Evolutionary conservation across 78 protist species (phyloP), one percentile per base, ranked within the genome.

Genomic region (Speleostelium caveatum): DNA sequence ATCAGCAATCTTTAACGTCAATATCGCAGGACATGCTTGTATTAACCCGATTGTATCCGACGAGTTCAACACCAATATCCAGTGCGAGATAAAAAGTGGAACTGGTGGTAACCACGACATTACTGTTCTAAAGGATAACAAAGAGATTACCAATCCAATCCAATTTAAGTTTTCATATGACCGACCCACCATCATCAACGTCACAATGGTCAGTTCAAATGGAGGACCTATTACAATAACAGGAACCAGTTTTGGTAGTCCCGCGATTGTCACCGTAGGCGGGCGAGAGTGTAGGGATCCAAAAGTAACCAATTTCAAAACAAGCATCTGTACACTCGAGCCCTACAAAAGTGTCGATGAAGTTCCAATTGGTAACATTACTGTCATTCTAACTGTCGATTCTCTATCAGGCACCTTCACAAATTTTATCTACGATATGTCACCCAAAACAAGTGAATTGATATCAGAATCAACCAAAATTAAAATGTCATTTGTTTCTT

Each of bases 161-260:
- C 10, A 6, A 2, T 26, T 39, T 0, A n/a, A 56, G 22, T 60
- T 75, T 17, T 2, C 14, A 10, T 75, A 75, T 39, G 12, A 12
- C 36, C 28, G 26, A 6, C 85, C 85, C 2, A 60, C 53, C 1
- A 21, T 75, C 14, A 41, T 3, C 2, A 2, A 3, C 2, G 49
- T 59, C 1, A 14, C 85, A 1, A 6, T 0, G 10, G 63, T 55
- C 21, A 53, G 28, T 12, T 38, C 30, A 45, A 6, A 56, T 28
- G 85, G 69, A 5, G 85, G 85, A n/a, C 4, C 1, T 6, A 8
- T 60, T 10, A 60, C 69, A n/a, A 38, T 60, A 22, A 16, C 2
- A 1, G 69, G 72, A n/a, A 58, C 63, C 7, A 58, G 63, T 22
- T 58, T 58, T 58, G 63, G 63, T n/a, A 58, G 6, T 19, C 63